Evolutionary conservation across 768 basidiomycete genomes (phyloP), one percentile per base, ranked within the genome.

Genomic region (Rhizopogon vesiculosus): DNA sequence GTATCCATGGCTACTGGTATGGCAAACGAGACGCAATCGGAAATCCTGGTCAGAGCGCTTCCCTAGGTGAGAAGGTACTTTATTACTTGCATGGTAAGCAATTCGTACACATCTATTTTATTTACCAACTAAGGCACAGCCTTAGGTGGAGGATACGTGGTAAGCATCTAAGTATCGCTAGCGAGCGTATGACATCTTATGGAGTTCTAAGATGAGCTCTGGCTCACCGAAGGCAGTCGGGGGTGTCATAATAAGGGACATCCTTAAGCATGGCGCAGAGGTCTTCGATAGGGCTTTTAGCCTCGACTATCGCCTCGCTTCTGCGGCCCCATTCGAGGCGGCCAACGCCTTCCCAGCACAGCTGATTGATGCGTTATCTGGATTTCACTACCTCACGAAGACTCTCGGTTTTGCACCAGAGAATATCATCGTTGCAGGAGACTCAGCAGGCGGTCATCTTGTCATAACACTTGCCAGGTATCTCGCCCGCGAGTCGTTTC

Each of bases 401-500:
- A 55, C 58, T 15, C 58, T 74, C 31, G 60, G 62, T 1, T 71
- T 75, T 58, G 33, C 59, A 25, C 57, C 72, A 10, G n/a, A 45
- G 33, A 63, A 71, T 38, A 67, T 76, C 49, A 65, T 72, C 48
- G 49, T 76, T 42, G 61, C 70, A 25, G 76, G 74, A 22, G 74
- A 77, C 55, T 72, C 72, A 2, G 72, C 74, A 0, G 76, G 75
- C 5, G 75, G 69, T 6, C 70, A 75, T 62, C 64, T 75, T 28
- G 67, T 64, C n/a, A 45, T 65, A 22, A 51, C 60, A 18, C 54
- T 67, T 19, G 45, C 46, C 18, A 61, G 62, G 5, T 67, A 66
- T 55, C 51, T 66, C 22, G 50, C 53, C 40, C 33, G 29, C 35
- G 51, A 25, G 33, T 22, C 35, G 35, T 48, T 45, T 22, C 28